Evolutionary conservation across 768 basidiomycete genomes (phyloP), one percentile per base, ranked within the genome.

Genomic region (Epithele typhae): DNA sequence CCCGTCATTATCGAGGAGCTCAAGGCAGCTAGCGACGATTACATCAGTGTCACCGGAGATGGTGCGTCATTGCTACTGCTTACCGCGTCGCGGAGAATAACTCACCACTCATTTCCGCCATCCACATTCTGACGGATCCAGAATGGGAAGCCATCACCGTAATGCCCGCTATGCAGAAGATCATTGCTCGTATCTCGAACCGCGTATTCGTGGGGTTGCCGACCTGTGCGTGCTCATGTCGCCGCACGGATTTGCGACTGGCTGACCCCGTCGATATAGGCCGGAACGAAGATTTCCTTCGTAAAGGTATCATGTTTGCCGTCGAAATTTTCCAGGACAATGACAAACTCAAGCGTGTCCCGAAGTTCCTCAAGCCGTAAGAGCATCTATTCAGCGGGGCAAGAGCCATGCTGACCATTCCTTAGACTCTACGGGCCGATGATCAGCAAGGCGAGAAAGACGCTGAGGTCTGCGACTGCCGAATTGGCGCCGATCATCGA

Each of bases 171-270:
- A 43, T 60, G 15, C 57, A 50, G 48, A 43, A 56, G 18, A 58
- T 66, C 18, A 46, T 65, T 3, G 56, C 57, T 15, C 53, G 62
- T 9, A 51, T 56, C n/a, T 52, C 55, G 15, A 68, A 62, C 37
- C 64, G 68, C 10, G 45, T 63, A 21, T 68, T 68, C 34, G 59
- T 69, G 2, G 67, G 67, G 3, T 33, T 58, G 6, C 64, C 66
- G n/a, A 34, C 64, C 0, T 69, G 68, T 70, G 18, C 35, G 35
- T 36, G n/a, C 30, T 33, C 24, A 33, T 19, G 1, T 33, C 17
- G n/a, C n/a, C n/a, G n/a, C n/a, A n/a, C n/a, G n/a, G n/a, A n/a
- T n/a, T n/a, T n/a, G n/a, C n/a, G n/a, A n/a, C n/a, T n/a, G n/a
- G n/a, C n/a, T n/a, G n/a, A n/a, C n/a, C n/a, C n/a, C n/a, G n/a